Evolutionary conservation across 2,329 filamentous ascomycete species (phyloP), one percentile per base, ranked within the genome.

Genomic region (Daldinia sp.): DNA sequence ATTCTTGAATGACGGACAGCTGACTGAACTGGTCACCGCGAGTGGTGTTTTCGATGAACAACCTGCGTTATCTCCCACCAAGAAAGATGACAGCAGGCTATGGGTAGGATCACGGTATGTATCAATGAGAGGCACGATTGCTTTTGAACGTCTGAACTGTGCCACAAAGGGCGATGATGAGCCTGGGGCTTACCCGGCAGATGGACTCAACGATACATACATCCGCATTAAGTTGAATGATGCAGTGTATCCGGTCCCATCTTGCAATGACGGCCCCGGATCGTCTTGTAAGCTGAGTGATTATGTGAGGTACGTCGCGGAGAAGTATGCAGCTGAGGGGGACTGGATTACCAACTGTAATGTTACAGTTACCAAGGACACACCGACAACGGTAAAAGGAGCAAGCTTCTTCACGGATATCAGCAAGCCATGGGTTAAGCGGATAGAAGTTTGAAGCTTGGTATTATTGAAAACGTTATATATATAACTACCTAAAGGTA

Each of bases 1-100:
- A 0, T 92, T 92, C 75, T 80, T 89, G 41, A 90, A 92, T 67
- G 89, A 92, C 72, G 89, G 89, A 3, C 89, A 92, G 73, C 82
- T 91, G 44, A 88, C 85, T 55, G 85, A 92, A 77, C 80, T 91
- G 6, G 84, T 87, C 0, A 84, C 87, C 1, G 84, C 85, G 5
- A 84, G 86, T 15, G 90, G 89, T 0, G 83, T 91, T 1, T 91
- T 89, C 71, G 89, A 91, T 67, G 79, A 82, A 7, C 83, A 90
- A 72, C 73, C 78, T 2, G 75, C 81, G 1, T 81, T 91, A 0
- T 81, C 86, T 0, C 79, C 81, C 1, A 83, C 82, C 2, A 76
- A 78, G 33, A 84, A 86, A 33, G 81, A 85, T 12, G 77, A 81
- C 10, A 73, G 83, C 46, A 81, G 87, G 41, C 80, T 86, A 7